A percentile compares a stretch with the other conserved stretches of the same genome.
Conservation (phyloP, 2,329 filamentous ascomycete species). For the Xenoacremonium recifei region DNA sequence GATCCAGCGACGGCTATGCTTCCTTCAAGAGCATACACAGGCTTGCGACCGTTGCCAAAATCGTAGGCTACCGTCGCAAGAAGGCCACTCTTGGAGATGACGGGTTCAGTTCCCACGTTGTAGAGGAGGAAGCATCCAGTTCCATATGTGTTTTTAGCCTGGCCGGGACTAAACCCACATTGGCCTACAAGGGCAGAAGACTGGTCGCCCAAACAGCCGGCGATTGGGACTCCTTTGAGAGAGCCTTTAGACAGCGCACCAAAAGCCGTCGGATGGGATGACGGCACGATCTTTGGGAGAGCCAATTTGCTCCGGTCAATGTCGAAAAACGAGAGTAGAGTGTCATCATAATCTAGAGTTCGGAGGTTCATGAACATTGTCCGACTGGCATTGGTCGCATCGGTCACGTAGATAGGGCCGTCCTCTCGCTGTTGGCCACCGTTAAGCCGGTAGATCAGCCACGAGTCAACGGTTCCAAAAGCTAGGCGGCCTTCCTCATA, state of each 20-base stretch:
- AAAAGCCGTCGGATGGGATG: constrained; percentile 71
- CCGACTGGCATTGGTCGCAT: constrained; percentile 82
- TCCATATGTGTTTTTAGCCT: constrained; percentile 89
- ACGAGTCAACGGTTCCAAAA: constrained; percentile 86
- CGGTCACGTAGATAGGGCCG: constrained; percentile 72
- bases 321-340: constrained; percentile 74
- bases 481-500: constrained; percentile 75
- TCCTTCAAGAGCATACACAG: constrained; percentile 80
- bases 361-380: constrained; percentile 95
- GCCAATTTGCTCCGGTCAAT: constrained; percentile 66
- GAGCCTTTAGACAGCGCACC: constrained; percentile 64
- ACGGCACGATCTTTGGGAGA: constrained; percentile 81
- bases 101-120: constrained; percentile 81
- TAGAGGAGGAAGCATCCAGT: constrained; percentile 89
- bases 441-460: constrained; percentile 83
- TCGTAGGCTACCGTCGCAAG: constrained; percentile 87
- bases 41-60: constrained; percentile 58
- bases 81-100: constrained; percentile 80
- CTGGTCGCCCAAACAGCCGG: constrained; percentile 85
- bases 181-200: constrained; percentile 84
- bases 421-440: constrained; percentile 60
- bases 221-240: constrained; percentile 69
- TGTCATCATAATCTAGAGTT: constrained; percentile 76
- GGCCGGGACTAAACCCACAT: constrained; percentile 76
- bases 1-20: constrained; percentile 81